Evolutionary conservation across 1,139 yeast genomes (phyloP), one percentile per base, ranked within the genome.

Genomic region (Geotrichum carabidarum): DNA sequence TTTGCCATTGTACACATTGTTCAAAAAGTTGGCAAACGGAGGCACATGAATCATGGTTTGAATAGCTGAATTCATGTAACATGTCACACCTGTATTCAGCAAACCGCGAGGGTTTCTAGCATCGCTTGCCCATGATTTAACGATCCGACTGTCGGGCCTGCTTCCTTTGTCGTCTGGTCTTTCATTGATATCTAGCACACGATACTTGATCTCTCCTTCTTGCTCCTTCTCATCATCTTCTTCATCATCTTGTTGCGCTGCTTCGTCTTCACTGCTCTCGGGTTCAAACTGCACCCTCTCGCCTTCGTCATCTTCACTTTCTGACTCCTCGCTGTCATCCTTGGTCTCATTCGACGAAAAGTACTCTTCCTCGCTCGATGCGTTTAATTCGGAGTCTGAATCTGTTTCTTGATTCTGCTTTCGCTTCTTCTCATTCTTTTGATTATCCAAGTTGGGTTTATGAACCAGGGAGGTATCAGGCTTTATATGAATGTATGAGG

Each of bases 31-130:
- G 62, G 86, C 90, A 56, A 93, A 71, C 1, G 98, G 95, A 2
- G 99, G 98, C 18, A 90, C 81, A 65, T 93, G 99, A 43, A 91
- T 70, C 74, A 93, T 73, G 0, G 95, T 83, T 71, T 93, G 99
- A 45, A 93, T 83, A 2, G 97, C 98, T 1, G 96, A 84, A 69
- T 93, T 93, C 82, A 93, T 90, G 70, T 91, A 93, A 68, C 99
- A 93, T 3, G 98, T 93, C 44, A 93, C 98, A 32, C 98, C 98
- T 60, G 86, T 91, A 68, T 93, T 93, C 56, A 87, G 71, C 53
- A 93, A 75, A 0, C 99, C 99, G 30, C 83, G 75, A 0, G 97
- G 95, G 34, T 78, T 74, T 81, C 82, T 59, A 82, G 76, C 7
- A 63, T 72, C 9, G 5, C 59, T 57, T 66, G 65, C 80, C 85